Percentiles rank a stretch among this genome's conserved stretches.
Evolutionary conservation across 257 asterid species (phyloP).

Genomic region (Solanum neorickii): DNA sequence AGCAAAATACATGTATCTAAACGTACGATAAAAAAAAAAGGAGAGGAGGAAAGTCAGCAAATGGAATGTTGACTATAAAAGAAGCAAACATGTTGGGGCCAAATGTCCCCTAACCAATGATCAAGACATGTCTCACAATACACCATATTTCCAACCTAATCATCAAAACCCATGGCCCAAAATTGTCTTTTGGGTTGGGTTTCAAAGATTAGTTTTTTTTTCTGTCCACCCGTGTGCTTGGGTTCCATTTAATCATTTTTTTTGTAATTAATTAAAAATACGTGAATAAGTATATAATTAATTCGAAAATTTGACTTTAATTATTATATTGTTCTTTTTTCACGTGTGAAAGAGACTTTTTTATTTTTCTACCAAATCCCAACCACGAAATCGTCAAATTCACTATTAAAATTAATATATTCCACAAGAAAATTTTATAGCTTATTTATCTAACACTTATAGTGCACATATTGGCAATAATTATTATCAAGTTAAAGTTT

Average conservation of each 20-base stretch:
- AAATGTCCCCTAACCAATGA: neutral
- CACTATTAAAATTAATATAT: neutral
- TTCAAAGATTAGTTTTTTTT: neutral
- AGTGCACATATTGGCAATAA: neutral
- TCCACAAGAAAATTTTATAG: neutral
- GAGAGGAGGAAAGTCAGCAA: too few species aligned
- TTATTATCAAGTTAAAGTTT: neutral
- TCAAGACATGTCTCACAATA: neutral
- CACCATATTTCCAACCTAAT: neutral
- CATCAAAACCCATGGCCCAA: neutral
- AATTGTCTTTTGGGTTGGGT: neutral
- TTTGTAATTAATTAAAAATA: neutral
- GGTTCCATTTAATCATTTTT: neutral
- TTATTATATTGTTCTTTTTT: too few species aligned
- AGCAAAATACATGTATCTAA: too few species aligned
- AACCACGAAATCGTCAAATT: too few species aligned
- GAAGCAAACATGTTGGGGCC: constrained; percentile 4
- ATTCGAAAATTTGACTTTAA: too few species aligned
- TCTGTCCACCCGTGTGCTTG: neutral
- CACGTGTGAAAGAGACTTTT: neutral
- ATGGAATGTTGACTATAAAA: too few species aligned
- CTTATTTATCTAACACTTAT: neutral
- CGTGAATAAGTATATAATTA: too few species aligned
- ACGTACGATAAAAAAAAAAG: too few species aligned
- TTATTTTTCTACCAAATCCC: neutral